Evolutionary conservation across 306 rosid genomes (phyloP), one percentile per base, ranked within the genome.

Genomic region (Sechiopsis laciniata): DNA sequence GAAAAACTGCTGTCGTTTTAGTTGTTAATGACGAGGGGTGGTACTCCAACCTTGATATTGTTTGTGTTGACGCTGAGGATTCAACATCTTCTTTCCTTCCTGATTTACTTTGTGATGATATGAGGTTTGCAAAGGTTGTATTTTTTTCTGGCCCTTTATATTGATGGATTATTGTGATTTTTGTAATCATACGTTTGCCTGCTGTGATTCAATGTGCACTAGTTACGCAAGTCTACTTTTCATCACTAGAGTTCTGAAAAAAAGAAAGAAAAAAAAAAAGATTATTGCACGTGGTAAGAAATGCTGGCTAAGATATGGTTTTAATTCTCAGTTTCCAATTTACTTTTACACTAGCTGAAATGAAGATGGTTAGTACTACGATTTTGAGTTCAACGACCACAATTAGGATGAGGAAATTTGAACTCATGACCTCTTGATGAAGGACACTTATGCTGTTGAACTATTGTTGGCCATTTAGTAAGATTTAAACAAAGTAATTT

Each of bases 1-100:
- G 96, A 16, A 94, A 88, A 88, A 82, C 87, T 84, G 96, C 98
- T 68, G 32, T 86, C 20, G 87, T 87, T 76, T 74, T 94, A 80
- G 80, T 90, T 73, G 81, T 85, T 37, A 84, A 83, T 75, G 88
- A 82, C 6, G 80, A 58, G 45, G 83, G 59, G 22, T 50, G 50
- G 72, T 59, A 67, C 66, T 58, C 19, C 66, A 85, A 76, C 76
- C 77, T 72, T 26, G 84, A 65, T 76, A 63, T 59, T 55, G 81
- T 74, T 58, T 76, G 79, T 37, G 80, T 84, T 66, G 79, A 72
- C 79, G 13, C 73, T 16, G 89, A 83, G 75, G 78, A 29, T 69
- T 78, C 73, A 7, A 14, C 84, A 14, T 76, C 53, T 73, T 62
- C 77, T 54, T 40, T 69, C 54, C 82, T 88, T 81, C 86, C 84